Evolutionary conservation across 345 rosid species (phyloP), one percentile per base, ranked within the genome.

Genomic region (Noccaea bulbosa): DNA sequence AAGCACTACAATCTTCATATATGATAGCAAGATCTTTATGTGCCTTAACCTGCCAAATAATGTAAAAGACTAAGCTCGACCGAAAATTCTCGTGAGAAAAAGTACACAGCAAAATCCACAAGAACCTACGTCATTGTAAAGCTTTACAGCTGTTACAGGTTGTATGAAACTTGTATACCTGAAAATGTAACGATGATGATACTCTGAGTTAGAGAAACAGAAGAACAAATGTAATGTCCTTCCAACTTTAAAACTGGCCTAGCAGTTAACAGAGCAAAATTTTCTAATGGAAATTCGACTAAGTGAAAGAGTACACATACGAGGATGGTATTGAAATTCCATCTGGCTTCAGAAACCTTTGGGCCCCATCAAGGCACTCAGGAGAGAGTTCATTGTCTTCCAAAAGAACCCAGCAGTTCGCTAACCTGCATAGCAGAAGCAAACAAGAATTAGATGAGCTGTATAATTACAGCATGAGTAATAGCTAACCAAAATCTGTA

Each of bases 281-380:
- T 54, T 14, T 49, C 4, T 49, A 14, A 48, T 34, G 49, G 27
- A 63, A 62, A 45, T 50, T 37, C 38, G 17, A 66, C 37, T 40
- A 6, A 37, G 32, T 22, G 32, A 41, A 59, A 62, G 70, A 56
- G 54, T 64, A 64, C 59, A 86, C 99, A 46, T 86, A 92, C 98
- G 89, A 87, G 74, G 93, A 84, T 73, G 99, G 99, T 81, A 94
- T 92, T 46, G 99, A 94, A 71, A 94, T 91, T 65, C 98, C 99
- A 67, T 92, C 98, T 76, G 79, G 63, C 82, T 92, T 94, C 83
- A 92, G 64, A 79, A 91, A 91, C 83, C 90, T 79, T 75, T 94
- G 97, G n/a, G 99, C 99, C 76, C 99, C 99, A 80, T 94, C 99
- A 64, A 94, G 96, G 78, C 99, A 92, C 72, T 94, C 98, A 10